Evolutionary conservation across 768 basidiomycete species (phyloP).

Genomic region (Russula virescens): DNA sequence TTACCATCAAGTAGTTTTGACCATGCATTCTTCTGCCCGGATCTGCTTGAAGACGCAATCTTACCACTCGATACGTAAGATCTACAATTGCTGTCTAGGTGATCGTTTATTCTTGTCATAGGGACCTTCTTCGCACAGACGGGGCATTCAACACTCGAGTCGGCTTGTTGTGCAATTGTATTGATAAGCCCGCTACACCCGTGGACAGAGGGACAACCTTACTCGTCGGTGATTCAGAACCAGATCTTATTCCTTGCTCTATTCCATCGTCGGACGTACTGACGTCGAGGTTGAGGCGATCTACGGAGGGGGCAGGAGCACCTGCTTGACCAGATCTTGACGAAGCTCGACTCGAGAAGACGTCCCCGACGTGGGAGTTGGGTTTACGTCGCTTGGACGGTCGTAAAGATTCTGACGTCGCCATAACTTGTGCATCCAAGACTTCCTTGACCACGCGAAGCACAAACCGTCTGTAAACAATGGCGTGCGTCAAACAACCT

Average conservation of each 20-base stretch:
- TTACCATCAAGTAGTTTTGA: conserved; percentile 21
- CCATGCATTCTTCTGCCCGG: conserved; percentile 22
- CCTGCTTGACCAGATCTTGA: background rate
- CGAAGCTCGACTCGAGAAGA: background rate
- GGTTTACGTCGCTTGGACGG: conserved; percentile 23
- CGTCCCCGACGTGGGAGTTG: conserved; percentile 3
- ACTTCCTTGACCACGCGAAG: conserved; percentile 7
- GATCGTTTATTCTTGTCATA: conserved; percentile 30
- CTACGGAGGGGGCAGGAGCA: background rate
- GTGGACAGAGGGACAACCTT: background rate
- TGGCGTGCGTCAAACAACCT: background rate
- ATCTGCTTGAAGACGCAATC: conserved; percentile 10
- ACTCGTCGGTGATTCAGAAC: background rate
- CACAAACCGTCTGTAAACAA: conserved; percentile 16
- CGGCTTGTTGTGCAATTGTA: background rate
- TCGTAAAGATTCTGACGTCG: conserved; percentile 4
- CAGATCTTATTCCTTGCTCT: background rate
- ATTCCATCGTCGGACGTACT: conserved; percentile 1
- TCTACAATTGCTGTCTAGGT: conserved; percentile 34
- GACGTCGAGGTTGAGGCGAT: background rate
- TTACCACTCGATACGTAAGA: background rate
- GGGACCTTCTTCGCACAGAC: conserved; percentile 24
- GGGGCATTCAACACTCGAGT: conserved; percentile 8
- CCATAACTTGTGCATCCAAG: background rate
- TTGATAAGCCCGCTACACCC: background rate